Evolutionary conservation across 768 basidiomycete genomes (phyloP).

Genomic region (Sporobolomyces phaffii): DNA sequence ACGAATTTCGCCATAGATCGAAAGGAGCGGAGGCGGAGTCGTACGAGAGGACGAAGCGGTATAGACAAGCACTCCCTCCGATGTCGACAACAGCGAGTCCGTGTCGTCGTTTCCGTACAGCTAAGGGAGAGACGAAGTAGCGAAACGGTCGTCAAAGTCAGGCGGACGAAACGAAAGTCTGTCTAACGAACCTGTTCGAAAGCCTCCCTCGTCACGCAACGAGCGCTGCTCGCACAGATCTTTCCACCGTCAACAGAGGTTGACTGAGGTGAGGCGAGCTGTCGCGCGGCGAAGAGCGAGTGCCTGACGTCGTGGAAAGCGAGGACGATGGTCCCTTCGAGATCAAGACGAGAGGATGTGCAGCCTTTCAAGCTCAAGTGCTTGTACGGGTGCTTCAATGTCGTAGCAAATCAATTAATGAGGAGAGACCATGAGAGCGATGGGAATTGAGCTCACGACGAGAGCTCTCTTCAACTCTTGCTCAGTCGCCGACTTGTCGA

Average conservation of each 20-base stretch:
- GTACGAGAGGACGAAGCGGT: background rate
- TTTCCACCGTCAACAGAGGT: background rate
- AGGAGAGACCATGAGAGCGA: background rate
- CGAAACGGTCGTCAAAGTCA: too few species aligned
- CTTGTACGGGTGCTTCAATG: constrained; percentile 3
- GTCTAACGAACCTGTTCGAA: constrained; percentile 15
- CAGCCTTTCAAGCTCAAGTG: constrained; percentile 9
- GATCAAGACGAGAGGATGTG: background rate
- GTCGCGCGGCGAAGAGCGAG: background rate
- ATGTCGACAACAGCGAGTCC: constrained; percentile 22
- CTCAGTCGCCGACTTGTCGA: constrained; percentile 3
- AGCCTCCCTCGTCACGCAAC: constrained; percentile 12
- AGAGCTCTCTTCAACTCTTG: constrained; percentile 3
- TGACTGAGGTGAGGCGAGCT: background rate
- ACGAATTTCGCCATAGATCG: constrained; percentile 47
- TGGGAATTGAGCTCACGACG: background rate
- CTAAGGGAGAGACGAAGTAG: too few species aligned
- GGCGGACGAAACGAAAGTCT: too few species aligned
- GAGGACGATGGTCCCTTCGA: constrained; percentile 24
- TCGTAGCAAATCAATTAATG: too few species aligned
- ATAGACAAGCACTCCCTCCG: constrained; percentile 30
- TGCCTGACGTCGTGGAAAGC: constrained; percentile 34
- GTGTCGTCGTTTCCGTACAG: background rate
- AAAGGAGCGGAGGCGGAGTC: constrained; percentile 37
- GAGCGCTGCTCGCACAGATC: background rate